phyloP scores from a whole-genome alignment of 176 grass and related monocot species.

The Avena atlantica region DNA sequence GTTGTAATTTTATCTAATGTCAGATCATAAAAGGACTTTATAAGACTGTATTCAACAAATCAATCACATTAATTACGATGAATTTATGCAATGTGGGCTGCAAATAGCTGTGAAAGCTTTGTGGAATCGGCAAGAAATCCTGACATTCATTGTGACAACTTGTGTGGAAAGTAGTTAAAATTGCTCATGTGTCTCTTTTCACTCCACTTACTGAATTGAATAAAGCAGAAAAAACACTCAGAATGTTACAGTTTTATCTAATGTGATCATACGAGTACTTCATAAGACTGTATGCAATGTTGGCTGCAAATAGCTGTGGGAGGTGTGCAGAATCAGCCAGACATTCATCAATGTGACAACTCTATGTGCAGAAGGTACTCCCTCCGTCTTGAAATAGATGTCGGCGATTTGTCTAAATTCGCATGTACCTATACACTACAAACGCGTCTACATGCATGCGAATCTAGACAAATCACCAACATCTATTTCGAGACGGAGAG shows the following conservation, averaged over 20 bases:
- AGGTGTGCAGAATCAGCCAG: neutral
- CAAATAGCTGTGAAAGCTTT: neutral
- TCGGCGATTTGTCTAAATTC: too few species aligned
- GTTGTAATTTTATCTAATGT: neutral
- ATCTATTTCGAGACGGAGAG: too few species aligned
- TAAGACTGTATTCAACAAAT: neutral
- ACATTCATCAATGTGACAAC: neutral
- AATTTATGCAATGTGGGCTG: neutral
- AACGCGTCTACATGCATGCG: too few species aligned
- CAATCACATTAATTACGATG: neutral
- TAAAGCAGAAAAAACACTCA: too few species aligned
- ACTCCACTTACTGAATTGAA: neutral
- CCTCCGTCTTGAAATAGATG: too few species aligned
- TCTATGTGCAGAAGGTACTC: too few species aligned
- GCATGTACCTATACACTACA: too few species aligned
- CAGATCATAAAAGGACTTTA: neutral
- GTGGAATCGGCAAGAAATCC: neutral
- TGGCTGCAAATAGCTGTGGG: neutral
- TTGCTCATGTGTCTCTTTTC: neutral
- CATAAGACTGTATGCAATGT: neutral
- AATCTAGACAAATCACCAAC: too few species aligned
- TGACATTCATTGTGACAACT: neutral
- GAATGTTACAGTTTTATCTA: too few species aligned
- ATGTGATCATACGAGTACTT: neutral
- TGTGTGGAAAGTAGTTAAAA: neutral